Conservation (phyloP, 208 protist species). For the Tritrichomonas musculus region DNA sequence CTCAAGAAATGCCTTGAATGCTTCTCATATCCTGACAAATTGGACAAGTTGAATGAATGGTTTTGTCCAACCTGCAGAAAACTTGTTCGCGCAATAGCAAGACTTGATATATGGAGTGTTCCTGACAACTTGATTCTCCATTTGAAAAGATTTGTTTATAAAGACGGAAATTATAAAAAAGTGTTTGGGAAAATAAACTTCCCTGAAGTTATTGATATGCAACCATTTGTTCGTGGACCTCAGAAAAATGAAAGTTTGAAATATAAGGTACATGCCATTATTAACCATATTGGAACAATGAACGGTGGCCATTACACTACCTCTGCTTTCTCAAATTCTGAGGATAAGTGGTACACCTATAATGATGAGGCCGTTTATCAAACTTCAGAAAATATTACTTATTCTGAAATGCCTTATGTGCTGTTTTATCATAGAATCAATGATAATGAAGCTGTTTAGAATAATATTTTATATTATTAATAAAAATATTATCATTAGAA, state of each 20-base stretch:
- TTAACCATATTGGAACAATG: not conserved
- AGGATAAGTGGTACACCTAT: not conserved
- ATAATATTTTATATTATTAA: too few species aligned
- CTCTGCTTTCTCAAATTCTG: too few species aligned
- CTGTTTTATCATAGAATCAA: not conserved
- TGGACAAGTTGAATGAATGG: not conserved
- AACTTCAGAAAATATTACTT: not conserved
- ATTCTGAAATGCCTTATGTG: not conserved
- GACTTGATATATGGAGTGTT: not conserved
- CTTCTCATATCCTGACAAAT: not conserved
- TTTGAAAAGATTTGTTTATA: not conserved
- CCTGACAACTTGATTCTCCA: constrained; percentile 4
- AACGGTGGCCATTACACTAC: constrained; percentile 11
- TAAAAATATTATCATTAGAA: too few species aligned
- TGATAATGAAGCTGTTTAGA: not conserved
- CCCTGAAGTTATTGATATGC: not conserved
- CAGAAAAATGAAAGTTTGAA: not conserved
- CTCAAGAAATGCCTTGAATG: not conserved
- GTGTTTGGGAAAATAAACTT: not conserved
- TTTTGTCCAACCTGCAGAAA: not conserved
- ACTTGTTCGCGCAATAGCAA: not conserved
- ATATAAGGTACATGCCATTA: not conserved
- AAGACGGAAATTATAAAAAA: not conserved
- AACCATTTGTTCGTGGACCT: not conserved
- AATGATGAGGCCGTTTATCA: not conserved